These are phyloP conservation scores for Candida railenensis DNA, from an alignment of 805 yeast genomes.

Conservation along the genomic window DNA sequence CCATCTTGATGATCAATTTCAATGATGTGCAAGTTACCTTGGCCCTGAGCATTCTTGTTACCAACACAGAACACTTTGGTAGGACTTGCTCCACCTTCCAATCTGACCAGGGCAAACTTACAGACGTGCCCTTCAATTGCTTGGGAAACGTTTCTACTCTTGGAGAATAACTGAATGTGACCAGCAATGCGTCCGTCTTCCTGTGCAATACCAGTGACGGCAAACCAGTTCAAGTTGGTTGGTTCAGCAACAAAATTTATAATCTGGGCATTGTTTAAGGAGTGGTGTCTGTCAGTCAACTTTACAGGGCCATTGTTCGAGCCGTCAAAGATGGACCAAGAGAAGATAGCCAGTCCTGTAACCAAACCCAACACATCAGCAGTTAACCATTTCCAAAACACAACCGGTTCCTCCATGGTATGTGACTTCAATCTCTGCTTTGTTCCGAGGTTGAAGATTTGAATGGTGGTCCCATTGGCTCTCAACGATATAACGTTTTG, in stretches of 20 bases:
- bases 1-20: slow-evolving; percentile 94
- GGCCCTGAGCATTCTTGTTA: slow-evolving; percentile 73
- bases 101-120: slow-evolving; percentile 71
- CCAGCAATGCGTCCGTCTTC: slow-evolving; percentile 95
- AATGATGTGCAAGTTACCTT: slow-evolving; percentile 79
- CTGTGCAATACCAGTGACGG: slow-evolving; percentile 91
- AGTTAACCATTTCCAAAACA: slow-evolving; percentile 93
- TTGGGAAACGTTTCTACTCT: slow-evolving; percentile 88
- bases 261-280: slow-evolving; percentile 78
- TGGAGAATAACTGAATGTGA: slow-evolving; percentile 88
- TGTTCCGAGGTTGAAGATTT: slow-evolving; percentile 83
- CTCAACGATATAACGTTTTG: slow-evolving; percentile 87
- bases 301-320: slow-evolving; percentile 75
- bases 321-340: slow-evolving; percentile 83
- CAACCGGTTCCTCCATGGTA: slow-evolving; percentile 82
- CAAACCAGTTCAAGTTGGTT: slow-evolving; percentile 79
- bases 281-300: slow-evolving; percentile 80
- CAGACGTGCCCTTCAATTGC: slow-evolving; percentile 98
- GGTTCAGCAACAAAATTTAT: slow-evolving; percentile 85
- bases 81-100: slow-evolving; percentile 69
- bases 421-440: slow-evolving; percentile 88
- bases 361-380: slow-evolving; percentile 76
- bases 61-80: slow-evolving; percentile 93
- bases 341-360: slow-evolving; percentile 70
- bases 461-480: slow-evolving; percentile 95